These are phyloP conservation scores for Wickerhamiella alocasiicola DNA, from an alignment of 805 yeast genomes.

Conservation along the genomic window DNA sequence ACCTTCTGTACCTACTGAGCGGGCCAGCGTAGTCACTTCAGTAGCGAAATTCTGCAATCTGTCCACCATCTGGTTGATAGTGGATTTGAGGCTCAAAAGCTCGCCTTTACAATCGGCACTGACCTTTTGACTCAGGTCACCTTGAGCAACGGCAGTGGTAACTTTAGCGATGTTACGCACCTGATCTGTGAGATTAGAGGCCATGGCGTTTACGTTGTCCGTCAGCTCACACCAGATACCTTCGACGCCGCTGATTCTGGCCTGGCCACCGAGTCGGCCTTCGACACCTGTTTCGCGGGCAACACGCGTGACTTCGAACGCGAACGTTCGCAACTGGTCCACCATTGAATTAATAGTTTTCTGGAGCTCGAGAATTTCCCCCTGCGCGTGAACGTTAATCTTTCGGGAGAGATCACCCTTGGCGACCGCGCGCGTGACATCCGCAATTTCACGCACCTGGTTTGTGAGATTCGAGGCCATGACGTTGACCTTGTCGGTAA, in stretches of 20 bases:
- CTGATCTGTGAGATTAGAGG: constrained; percentile 73
- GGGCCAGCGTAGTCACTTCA: constrained; percentile 74
- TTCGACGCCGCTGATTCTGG: constrained; percentile 61
- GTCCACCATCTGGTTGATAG: constrained; percentile 82
- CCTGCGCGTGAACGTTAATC: constrained; percentile 84
- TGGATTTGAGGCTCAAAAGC: constrained; percentile 66
- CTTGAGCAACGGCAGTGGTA: constrained; percentile 78
- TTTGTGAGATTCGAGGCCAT: constrained; percentile 82
- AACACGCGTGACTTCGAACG: constrained; percentile 75
- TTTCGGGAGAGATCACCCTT: constrained; percentile 72
- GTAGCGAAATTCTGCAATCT: constrained; percentile 69
- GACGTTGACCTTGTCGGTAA: constrained; percentile 77
- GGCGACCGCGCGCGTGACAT: constrained; percentile 81
- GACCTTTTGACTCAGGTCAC: constrained; percentile 68
- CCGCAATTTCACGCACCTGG: constrained; percentile 82
- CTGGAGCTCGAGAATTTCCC: constrained; percentile 74
- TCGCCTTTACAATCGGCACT: constrained; percentile 79
- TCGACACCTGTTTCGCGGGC: constrained; percentile 86
- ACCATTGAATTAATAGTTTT: constrained; percentile 84
- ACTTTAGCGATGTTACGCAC: constrained; percentile 80
- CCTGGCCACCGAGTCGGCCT: constrained; percentile 82
- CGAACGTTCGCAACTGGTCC: constrained; percentile 70
- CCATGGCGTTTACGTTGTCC: constrained; percentile 85
- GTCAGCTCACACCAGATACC: constrained; percentile 84
- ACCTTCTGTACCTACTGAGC: constrained; percentile 84